Base-by-base conservation (phyloP, 2,329 filamentous ascomycete genomes). In the Chaetomium sp. region DNA sequence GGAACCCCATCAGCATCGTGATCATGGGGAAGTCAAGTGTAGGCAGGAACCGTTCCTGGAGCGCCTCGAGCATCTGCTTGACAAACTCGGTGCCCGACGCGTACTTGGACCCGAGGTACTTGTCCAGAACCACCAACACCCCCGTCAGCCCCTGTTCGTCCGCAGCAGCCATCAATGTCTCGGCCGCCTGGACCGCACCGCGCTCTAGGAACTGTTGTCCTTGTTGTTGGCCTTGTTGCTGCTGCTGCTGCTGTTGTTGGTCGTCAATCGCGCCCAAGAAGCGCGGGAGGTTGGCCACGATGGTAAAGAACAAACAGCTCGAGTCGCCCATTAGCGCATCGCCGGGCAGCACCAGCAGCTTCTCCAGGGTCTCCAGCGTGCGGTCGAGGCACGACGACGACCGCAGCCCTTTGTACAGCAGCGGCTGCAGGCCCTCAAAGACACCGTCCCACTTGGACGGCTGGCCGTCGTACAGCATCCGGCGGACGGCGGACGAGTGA, bases 381-480 rank as follows among this genome's bases (percentile, higher is more conserved):
- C 85, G 79, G 37, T 90, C 85, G 61, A 95, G 81, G 57, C 90
- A 95, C 6, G 86, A 71, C 0, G 90, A 91, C 0, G 94, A 99
- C 54, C 92, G 85, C 34, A 97, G 73, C 0, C 94, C 95, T 69
- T 97, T 97, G 74, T 96, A 92, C 0, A 96, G 79, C 46, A 97
- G 74, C 4, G 86, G 81, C 60, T 96, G 89, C 7, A 99, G 74
- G 2, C 95, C 94, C 58, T 94, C 87, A 64, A 97, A 97, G 0
- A 77, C 72, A 2, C 90, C 90, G 64, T 96, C 90, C 94, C 95
- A 99, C 62, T 86, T 87, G 1, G 82, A 78, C 1, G 94, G 94
- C 61, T 89, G 86, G 12, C 85, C 89, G 32, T 95, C 89, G 54
- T 86, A 77, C 36, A 99, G 78, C 46, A 87, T 74, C 27, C 81